Conservation (phyloP, 2,329 filamentous ascomycete species). For the Apiospora aurea region DNA sequence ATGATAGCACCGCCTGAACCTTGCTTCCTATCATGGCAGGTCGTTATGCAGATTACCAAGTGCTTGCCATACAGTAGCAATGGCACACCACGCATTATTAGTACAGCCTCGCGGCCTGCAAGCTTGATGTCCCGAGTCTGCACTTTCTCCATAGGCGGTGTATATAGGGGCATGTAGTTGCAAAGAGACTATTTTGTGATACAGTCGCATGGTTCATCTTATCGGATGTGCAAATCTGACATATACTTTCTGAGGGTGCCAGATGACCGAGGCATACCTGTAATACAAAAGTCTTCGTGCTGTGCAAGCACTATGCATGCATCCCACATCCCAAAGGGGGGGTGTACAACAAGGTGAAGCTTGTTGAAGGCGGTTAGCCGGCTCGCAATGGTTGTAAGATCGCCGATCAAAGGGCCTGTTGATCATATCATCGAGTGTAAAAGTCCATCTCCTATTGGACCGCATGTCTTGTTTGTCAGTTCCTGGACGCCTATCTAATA, state of each 20-base stretch:
- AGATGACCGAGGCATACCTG: background rate
- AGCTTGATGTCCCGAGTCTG: background rate
- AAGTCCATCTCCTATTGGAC: background rate
- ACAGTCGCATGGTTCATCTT: background rate
- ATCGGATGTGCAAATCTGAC: background rate
- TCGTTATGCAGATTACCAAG: background rate
- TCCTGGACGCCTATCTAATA: background rate
- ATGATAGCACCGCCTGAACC: conserved; percentile 5
- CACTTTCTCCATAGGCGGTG: background rate
- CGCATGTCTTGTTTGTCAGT: background rate
- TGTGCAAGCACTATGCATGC: background rate
- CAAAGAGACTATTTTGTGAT: no score
- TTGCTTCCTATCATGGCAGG: background rate
- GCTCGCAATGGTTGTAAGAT: background rate
- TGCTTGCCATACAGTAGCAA: background rate
- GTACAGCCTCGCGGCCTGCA: background rate
- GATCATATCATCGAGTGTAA: background rate
- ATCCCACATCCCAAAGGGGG: background rate
- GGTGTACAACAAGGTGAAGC: background rate
- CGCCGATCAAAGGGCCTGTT: background rate
- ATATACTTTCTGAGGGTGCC: background rate
- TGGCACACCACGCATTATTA: background rate
- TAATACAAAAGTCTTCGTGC: background rate
- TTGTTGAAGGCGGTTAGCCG: background rate
- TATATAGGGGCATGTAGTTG: background rate